These are phyloP conservation scores for Cystobasidium pallidum DNA, from an alignment of 1,284 basidiomycete genomes.

Conservation along the genomic window DNA sequence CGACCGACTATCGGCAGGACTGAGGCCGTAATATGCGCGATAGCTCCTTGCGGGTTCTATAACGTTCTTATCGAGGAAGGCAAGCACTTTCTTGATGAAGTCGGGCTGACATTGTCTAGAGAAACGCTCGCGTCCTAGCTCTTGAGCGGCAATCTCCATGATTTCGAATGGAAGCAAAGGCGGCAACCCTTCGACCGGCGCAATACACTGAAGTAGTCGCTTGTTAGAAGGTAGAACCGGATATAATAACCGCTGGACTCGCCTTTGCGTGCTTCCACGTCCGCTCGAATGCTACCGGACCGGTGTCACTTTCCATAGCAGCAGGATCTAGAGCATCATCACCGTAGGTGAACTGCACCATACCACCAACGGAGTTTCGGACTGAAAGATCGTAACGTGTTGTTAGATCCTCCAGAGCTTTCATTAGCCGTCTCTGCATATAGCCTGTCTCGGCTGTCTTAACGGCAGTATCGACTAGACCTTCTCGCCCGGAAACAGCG, in stretches of 20 bases:
- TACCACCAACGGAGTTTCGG: conserved; percentile 88
- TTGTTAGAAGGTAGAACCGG: neutral
- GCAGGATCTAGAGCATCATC: conserved; percentile 98
- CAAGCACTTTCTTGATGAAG: conserved; percentile 63
- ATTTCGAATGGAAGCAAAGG: conserved; percentile 88
- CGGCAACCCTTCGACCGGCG: conserved; percentile 59
- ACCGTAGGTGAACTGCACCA: conserved; percentile 98
- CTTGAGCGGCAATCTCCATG: conserved; percentile 69
- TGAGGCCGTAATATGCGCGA: conserved; percentile 79
- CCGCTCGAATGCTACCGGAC: conserved; percentile 85
- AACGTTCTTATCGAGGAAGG: conserved; percentile 71
- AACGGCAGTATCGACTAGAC: conserved; percentile 97
- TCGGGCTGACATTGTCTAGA: conserved; percentile 56
- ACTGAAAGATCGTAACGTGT: conserved; percentile 98
- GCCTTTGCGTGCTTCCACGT: conserved; percentile 88
- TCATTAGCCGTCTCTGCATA: conserved; percentile 99
- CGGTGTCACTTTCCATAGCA: conserved; percentile 85
- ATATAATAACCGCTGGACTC: conserved; percentile 53
- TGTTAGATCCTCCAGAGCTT: conserved; percentile 94
- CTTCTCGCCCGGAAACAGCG: conserved; percentile 97
- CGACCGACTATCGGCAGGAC: conserved; percentile 66
- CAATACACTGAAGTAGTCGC: conserved; percentile 64
- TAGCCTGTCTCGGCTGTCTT: conserved; percentile 99
- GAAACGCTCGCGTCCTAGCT: conserved; percentile 67
- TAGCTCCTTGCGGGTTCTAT: conserved; percentile 70